Evolutionary conservation across 108 stramenopile species (phyloP).

Genomic region (Conticribra guillardii): DNA sequence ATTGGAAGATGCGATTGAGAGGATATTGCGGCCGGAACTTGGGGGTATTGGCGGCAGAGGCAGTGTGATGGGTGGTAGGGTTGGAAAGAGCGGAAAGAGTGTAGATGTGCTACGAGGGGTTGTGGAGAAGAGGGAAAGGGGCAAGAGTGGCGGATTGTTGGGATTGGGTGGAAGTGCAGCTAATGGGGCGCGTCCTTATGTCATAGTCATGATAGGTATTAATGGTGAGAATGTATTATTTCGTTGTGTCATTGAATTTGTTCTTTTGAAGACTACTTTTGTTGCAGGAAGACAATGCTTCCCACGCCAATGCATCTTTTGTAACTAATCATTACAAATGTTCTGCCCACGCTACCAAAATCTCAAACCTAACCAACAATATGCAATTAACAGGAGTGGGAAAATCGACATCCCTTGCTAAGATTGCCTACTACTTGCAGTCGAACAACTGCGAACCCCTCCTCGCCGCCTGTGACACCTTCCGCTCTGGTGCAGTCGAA

Average conservation of each 20-base stretch:
- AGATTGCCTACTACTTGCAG: constrained; percentile 87
- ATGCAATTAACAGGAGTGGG: constrained; percentile 76
- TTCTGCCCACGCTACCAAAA: constrained; percentile 28
- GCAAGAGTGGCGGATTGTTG: constrained; percentile 42
- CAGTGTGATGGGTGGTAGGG: neutral
- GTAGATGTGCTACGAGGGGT: constrained; percentile 68
- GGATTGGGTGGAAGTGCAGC: constrained; percentile 35
- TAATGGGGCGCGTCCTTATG: constrained; percentile 64
- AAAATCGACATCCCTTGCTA: constrained; percentile 92
- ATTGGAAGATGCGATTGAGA: constrained; percentile 69
- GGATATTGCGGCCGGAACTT: constrained; percentile 57
- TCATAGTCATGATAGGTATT: constrained; percentile 95
- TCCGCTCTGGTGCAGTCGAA: constrained; percentile 97
- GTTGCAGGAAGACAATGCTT: no score
- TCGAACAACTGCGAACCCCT: constrained; percentile 79
- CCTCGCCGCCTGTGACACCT: constrained; percentile 98
- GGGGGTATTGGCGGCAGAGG: constrained; percentile 26
- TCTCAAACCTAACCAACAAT: no score
- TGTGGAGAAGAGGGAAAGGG: constrained; percentile 57
- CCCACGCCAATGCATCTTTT: constrained; percentile 27
- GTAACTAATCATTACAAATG: constrained; percentile 5
- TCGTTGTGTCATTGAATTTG: no score
- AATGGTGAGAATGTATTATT: constrained; percentile 93
- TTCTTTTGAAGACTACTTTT: no score
- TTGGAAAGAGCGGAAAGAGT: constrained; percentile 25